These are phyloP conservation scores for Pseudozyma tsukubaensis DNA, from an alignment of 1,284 basidiomycete genomes.

Conservation along the genomic window DNA sequence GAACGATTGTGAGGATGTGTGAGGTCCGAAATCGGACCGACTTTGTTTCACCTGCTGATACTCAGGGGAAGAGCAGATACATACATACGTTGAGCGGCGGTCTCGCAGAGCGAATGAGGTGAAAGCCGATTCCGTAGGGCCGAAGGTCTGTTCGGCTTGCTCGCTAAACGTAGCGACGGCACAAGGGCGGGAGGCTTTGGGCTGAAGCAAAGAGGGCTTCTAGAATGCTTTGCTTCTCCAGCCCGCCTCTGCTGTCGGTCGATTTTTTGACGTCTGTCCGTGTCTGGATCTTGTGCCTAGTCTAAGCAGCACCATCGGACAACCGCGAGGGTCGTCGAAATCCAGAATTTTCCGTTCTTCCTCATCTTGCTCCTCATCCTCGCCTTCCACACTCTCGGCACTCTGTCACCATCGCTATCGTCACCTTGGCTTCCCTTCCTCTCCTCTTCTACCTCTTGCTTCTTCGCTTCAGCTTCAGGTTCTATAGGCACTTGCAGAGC, in stretches of 20 bases:
- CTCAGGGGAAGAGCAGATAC: no score
- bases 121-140: slow-evolving; percentile 1
- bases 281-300: background rate
- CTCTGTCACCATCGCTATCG: no score
- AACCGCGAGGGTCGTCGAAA: slow-evolving; percentile 41
- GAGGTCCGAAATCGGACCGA: background rate
- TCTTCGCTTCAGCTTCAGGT: background rate
- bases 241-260: background rate
- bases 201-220: background rate
- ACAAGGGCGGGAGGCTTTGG: background rate
- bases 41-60: background rate
- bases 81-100: no score
- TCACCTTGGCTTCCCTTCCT: background rate
- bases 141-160: slow-evolving; percentile 12
- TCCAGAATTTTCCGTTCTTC: slow-evolving; percentile 2
- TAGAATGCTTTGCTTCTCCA: slow-evolving; percentile 9
- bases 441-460: slow-evolving; percentile 2
- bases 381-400: no score
- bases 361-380: no score
- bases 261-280: background rate
- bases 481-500: background rate
- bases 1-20: no score
- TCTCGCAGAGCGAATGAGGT: background rate
- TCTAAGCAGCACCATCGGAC: slow-evolving; percentile 3
- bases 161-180: background rate